Percentiles rank a stretch among this genome's conserved stretches.
These are phyloP conservation scores for Trichosporon ovoides DNA, from an alignment of 1,284 basidiomycete genomes.

Conservation along the genomic window DNA sequence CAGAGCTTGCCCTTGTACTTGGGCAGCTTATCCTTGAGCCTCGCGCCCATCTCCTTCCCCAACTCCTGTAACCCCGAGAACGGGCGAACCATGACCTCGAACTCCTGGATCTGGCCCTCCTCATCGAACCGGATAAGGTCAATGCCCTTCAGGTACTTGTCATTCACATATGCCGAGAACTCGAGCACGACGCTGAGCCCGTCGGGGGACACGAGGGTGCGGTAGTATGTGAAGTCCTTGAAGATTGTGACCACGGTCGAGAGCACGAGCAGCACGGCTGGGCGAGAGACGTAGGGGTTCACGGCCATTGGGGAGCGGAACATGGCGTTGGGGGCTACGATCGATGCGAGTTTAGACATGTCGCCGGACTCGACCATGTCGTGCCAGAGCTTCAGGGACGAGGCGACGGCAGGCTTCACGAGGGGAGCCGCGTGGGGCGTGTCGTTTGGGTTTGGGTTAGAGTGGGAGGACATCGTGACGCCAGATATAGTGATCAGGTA, in stretches of 20 bases:
- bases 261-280: conserved; percentile 15
- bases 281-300: conserved; percentile 11
- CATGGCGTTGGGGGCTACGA: conserved; percentile 18
- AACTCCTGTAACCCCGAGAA: conserved; percentile 16
- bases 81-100: conserved; percentile 22
- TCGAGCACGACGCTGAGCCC: conserved; percentile 18
- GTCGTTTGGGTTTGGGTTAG: background rate
- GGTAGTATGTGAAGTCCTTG: conserved; percentile 20
- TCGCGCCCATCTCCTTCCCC: conserved; percentile 12
- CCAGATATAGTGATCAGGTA: no score
- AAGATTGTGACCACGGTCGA: conserved; percentile 16
- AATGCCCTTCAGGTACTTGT: conserved; percentile 19
- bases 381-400: conserved; percentile 17
- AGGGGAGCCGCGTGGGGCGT: background rate
- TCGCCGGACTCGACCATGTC: conserved; percentile 11
- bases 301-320: conserved; percentile 18
- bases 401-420: conserved; percentile 8
- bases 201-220: conserved; percentile 11
- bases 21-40: conserved; percentile 11
- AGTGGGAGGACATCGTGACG: background rate
- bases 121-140: conserved; percentile 17
- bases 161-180: conserved; percentile 13
- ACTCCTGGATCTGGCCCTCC: conserved; percentile 17
- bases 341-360: conserved; percentile 4
- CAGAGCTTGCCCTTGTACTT: conserved; percentile 16